A percentile compares a stretch with the other conserved stretches of the same genome.
These are phyloP conservation scores for Coffea humblotiana DNA, from an alignment of 305 asterid genomes.

Conservation along the genomic window DNA sequence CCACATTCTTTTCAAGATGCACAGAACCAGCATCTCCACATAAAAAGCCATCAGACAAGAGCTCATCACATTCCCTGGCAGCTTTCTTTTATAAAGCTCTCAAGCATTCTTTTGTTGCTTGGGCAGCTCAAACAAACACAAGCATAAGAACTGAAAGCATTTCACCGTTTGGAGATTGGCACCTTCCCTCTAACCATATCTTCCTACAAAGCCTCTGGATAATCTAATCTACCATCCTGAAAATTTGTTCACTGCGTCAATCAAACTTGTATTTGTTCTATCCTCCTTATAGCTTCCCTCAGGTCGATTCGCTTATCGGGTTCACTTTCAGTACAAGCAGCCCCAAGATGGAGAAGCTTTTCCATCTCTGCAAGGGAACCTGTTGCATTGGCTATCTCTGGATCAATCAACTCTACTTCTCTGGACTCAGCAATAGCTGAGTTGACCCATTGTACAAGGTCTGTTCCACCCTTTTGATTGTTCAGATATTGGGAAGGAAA, in stretches of 20 bases:
- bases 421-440: constrained; percentile 49
- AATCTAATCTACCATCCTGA: constrained; percentile 22
- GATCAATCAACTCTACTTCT: constrained; percentile 62
- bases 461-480: constrained; percentile 82
- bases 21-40: not conserved
- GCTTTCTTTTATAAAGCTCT: constrained; percentile 10
- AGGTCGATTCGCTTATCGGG: constrained; percentile 49
- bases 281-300: constrained; percentile 64
- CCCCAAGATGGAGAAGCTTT: constrained; percentile 58
- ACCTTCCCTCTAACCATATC: constrained; percentile 11
- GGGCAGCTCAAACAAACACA: constrained; percentile 1
- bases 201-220: constrained; percentile 5
- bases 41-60: not conserved
- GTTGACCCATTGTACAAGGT: constrained; percentile 63
- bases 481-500: constrained; percentile 75
- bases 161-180: not conserved
- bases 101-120: not conserved
- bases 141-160: not conserved
- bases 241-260: not conserved
- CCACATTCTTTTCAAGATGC: constrained; percentile 16
- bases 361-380: constrained; percentile 49
- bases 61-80: not conserved
- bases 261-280: constrained; percentile 60
- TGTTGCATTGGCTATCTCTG: constrained; percentile 43
- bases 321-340: constrained; percentile 59